Base-by-base conservation (phyloP, 2,329 filamentous ascomycete genomes). In the Thelonectria blattea region DNA sequence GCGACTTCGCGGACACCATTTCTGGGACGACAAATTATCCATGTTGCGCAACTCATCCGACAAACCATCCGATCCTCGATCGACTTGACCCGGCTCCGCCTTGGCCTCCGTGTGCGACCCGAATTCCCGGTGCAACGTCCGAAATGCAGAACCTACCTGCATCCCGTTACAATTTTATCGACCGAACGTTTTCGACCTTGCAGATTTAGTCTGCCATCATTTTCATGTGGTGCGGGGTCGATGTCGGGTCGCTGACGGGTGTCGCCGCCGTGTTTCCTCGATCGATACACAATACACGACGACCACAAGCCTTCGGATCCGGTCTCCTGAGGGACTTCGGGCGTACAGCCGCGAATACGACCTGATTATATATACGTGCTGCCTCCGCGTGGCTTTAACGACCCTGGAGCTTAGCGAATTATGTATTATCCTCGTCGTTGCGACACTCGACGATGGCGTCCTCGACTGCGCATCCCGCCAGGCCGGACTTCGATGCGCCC, bases 61-160 rank as follows among this genome's bases (percentile, higher is more conserved):
- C 49, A 20, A n/a, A 49, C 52, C 42, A 53, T 59, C 61, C 54
- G 41, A 62, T 52, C 24, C 24, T 47, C 50, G 27, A 32, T 47
- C 48, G 27, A 47, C 45, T 43, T 52, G 30, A 54, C 56, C 46
- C 22, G 41, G 39, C 56, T 49, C 65, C 56, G 50, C 32, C 48
- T 47, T 57, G 50, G 27, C 46, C 41, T 62, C 61, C 62, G 64
- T 69, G 68, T 71, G 62, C 67, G 64, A 71, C 68, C 64, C 62
- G 68, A 66, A 18, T 52, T 49, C 34, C 42, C 61, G 64, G 60
- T 54, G 51, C 52, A 57, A 50, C 42, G 17, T 42, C 62, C 56
- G 59, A 67, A 49, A 56, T 55, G 17, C 49, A 43, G 45, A 42
- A 15, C 30, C 45, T 32, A 39, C 63, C 50, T 41, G 61, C 50